These are phyloP conservation scores for Debaryomyces singareniensis DNA, from an alignment of 1,139 yeast genomes.

Conservation along the genomic window DNA sequence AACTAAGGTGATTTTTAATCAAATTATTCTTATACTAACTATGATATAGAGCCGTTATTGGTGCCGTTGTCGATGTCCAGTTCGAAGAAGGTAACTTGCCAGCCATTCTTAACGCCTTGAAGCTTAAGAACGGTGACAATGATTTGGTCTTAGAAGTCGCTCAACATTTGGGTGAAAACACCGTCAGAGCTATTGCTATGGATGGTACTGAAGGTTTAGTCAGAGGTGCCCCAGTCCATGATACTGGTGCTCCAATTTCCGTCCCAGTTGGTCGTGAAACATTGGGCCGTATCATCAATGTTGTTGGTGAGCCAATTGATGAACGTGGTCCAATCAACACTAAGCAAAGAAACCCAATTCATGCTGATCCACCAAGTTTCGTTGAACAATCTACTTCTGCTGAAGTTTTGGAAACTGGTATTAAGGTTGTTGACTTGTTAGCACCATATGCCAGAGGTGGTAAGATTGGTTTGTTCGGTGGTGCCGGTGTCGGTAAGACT, in stretches of 20 bases:
- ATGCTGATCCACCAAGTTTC: constrained; percentile 94
- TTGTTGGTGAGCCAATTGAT: constrained; percentile 98
- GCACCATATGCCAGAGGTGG: constrained; percentile 99
- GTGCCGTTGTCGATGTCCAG: constrained; percentile 99
- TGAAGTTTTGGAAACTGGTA: constrained; percentile 98
- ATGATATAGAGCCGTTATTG: constrained; percentile 83
- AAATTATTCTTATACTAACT: no score
- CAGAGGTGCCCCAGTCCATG: constrained; percentile 88
- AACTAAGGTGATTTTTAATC: no score
- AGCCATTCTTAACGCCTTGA: constrained; percentile 94
- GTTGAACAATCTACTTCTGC: constrained; percentile 97
- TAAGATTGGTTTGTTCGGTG: constrained; percentile 99
- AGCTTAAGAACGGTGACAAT: constrained; percentile 65
- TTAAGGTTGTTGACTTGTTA: constrained; percentile 97
- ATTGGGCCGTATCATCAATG: constrained; percentile 97
- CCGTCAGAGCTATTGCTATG: constrained; percentile 99
- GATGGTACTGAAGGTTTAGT: constrained; percentile 99
- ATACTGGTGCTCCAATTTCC: constrained; percentile 98
- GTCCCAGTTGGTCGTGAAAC: constrained; percentile 99
- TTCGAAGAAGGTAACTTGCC: constrained; percentile 97
- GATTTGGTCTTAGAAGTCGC: constrained; percentile 94
- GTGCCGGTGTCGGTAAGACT: constrained; percentile 99
- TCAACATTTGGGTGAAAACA: constrained; percentile 99
- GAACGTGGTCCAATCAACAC: constrained; percentile 98
- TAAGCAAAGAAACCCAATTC: constrained; percentile 93